Evolutionary conservation across 1,139 yeast species (phyloP), one percentile per base, ranked within the genome.

Genomic region (Yamadazyma dushanensis): DNA sequence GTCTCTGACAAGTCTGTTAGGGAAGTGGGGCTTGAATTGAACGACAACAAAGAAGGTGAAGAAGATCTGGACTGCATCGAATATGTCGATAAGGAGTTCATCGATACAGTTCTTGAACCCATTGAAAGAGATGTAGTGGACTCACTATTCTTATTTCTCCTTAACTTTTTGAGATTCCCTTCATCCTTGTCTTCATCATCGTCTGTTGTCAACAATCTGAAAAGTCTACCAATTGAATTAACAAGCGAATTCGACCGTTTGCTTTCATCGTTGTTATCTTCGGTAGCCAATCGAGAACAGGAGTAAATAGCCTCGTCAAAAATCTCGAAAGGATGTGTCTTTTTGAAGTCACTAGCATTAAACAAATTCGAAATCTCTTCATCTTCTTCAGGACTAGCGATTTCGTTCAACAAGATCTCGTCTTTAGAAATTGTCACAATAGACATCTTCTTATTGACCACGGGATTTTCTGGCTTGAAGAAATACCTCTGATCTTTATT

Each of bases 251-350:
- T 58, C 3, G 48, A 44, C 50, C 59, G 18, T 53, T 31, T 35
- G 8, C 9, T 16, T 23, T 35, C 46, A 10, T 39, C 44, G 13
- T 40, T 43, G 17, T 32, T 37, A 3, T 43, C 44, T 8, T 40
- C 45, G 14, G 35, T 40, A 5, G 70, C 63, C 30, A 65, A 51
- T 16, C 70, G 51, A 3, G 75, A 61, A 39, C 76, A 75, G 2
- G 83, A 73, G 54, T 84, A 84, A 18, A 83, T 78, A 2, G 87
- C 82, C 47, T 83, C 92, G 54, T 85, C 95, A 46, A 84, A 76
- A 4, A 84, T 76, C 49, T 85, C 95, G 57, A 71, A 85, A 1
- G 89, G 79, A 56, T 81, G 82, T 1, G 76, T 69, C 45, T 74
- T 71, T 31, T 70, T 56, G 29, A 69, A 53, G 40, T 63, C 72